These are phyloP conservation scores for Myrica gale DNA, from an alignment of 306 rosid genomes.

Conservation along the genomic window DNA sequence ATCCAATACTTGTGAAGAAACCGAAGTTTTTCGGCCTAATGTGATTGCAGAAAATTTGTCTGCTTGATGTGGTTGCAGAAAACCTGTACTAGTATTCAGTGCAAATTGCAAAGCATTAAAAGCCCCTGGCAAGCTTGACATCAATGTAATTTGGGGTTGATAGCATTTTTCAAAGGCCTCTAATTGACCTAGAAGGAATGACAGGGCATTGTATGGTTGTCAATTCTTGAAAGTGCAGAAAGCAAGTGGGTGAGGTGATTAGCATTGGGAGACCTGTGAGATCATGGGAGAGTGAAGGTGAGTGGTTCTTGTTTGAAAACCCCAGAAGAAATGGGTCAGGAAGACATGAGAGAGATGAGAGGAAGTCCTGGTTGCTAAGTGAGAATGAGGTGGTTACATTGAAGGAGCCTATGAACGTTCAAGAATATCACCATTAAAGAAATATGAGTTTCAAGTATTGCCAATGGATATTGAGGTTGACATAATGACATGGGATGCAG, in stretches of 20 bases:
- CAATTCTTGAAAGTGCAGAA: background rate
- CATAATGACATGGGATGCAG: conserved; percentile 3
- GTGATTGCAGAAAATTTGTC: no score
- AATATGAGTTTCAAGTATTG: conserved; percentile 16
- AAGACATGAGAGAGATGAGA: background rate
- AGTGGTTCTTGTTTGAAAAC: conserved; percentile 10
- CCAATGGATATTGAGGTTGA: background rate
- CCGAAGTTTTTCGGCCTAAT: background rate
- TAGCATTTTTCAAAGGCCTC: conserved; percentile 9
- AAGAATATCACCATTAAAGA: background rate
- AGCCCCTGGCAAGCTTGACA: background rate
- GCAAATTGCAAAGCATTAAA: background rate
- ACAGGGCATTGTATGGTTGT: background rate
- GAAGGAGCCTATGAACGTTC: background rate
- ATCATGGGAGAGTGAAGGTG: conserved; percentile 2
- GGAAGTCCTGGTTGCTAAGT: background rate
- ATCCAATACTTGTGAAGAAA: background rate
- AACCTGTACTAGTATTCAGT: background rate
- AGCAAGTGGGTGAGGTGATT: background rate
- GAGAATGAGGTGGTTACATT: background rate
- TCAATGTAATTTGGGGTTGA: conserved; percentile 15
- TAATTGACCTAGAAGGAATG: background rate
- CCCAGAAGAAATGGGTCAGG: conserved; percentile 18
- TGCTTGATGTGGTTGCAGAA: conserved; percentile 4
- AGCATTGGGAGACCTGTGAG: conserved; percentile 11